A percentile compares a stretch with the other conserved stretches of the same genome.
Evolutionary conservation across 345 rosid species (phyloP).

Genomic region (Eucalyptus marginata): DNA sequence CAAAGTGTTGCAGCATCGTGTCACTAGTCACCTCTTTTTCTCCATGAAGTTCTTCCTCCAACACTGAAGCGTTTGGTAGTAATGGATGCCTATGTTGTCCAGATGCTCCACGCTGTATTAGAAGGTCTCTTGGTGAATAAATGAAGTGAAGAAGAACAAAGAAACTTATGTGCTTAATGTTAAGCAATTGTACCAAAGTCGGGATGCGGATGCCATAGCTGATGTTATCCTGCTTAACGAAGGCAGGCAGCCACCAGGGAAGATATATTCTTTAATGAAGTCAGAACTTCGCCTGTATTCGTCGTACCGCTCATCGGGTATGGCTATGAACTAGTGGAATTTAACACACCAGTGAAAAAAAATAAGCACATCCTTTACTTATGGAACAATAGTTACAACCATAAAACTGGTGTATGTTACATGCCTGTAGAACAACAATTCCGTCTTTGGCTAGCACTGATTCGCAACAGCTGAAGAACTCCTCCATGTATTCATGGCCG

Average conservation of each 20-base stretch:
- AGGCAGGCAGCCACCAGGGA: conserved; percentile 85
- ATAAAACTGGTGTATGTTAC: not conserved
- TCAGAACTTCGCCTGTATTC: conserved; percentile 69
- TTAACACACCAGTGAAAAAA: not conserved
- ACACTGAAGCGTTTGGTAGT: no score
- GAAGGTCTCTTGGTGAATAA: no score
- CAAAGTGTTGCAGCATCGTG: no score
- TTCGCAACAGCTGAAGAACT: conserved; percentile 61
- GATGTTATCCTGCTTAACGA: conserved; percentile 62
- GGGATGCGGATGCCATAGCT: not conserved
- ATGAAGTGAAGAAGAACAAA: no score
- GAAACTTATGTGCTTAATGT: no score
- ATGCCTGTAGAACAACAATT: conserved; percentile 63
- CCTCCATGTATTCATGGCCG: conserved; percentile 89
- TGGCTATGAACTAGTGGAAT: conserved; percentile 50
- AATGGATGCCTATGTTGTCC: no score
- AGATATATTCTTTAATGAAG: conserved; percentile 37
- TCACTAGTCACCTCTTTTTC: no score
- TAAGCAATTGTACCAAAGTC: no score
- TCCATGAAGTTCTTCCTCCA: no score
- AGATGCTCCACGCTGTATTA: no score
- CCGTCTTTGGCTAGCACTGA: conserved; percentile 69
- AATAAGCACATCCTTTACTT: not conserved
- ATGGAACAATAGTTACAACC: not conserved
- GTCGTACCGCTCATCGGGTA: conserved; percentile 67